Evolutionary conservation across 805 yeast genomes (phyloP), one percentile per base, ranked within the genome.

Genomic region (Blastobotrys muscicola): DNA sequence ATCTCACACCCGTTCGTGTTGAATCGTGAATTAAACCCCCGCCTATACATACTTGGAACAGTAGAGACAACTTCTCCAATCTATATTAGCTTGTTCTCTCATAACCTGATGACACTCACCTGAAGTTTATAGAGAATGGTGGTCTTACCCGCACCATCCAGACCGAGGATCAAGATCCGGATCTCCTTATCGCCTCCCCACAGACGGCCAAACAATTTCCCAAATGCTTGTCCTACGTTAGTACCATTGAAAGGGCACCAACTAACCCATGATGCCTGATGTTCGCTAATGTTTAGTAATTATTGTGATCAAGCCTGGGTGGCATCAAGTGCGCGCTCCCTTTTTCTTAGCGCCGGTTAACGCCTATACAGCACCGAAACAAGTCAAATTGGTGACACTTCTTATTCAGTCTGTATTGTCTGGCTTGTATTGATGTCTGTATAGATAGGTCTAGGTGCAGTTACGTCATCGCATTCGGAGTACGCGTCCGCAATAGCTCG

Each of bases 141-240:
- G 30, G 98, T 90, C 61, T 90, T 89, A 38, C 97, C 97, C 1
- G 97, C 97, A 68, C 97, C 97, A 65, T 89, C 97, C 44, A 89
- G 69, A 5, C 97, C 97, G 39, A 89, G 70, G 48, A 89, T 90
- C 45, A 89, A 75, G 42, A 89, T 87, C 56, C 97, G 75, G 57
- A 89, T 81, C 65, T 89, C 97, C 62, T 85, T 85, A 57, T 81
- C 81, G 39, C 81, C 75, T 14, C 94, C 92, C 96, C 97, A 90
- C 41, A 90, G 71, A 54, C 77, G 76, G 43, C 86, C 80, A 59
- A 92, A 87, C 57, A 92, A 77, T 46, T 82, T 78, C 61, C 96
- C 86, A 66, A 92, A 83, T 31, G 81, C 75, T 68, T 85, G 92
- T 29, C 98, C 97, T 68, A 36, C 15, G 26, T 31, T 31, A 31